A percentile compares a stretch with the other conserved stretches of the same genome.
Conservation (phyloP, 352 stramenopile genomes). For the Pythium dissotocum region DNA sequence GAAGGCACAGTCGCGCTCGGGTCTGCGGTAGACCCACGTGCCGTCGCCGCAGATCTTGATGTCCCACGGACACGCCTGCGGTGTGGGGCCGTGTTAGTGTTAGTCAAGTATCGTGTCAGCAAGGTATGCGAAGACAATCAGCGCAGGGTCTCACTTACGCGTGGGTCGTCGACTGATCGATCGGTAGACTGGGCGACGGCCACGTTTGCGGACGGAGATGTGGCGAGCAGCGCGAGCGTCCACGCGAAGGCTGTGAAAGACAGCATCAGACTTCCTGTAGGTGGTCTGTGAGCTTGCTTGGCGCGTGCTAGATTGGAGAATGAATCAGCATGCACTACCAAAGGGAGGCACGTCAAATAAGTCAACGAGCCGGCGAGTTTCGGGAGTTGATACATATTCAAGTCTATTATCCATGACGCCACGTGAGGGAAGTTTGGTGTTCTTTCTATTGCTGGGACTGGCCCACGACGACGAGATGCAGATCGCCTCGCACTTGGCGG, state of each 20-base stretch:
- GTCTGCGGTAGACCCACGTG: conserved; percentile 62
- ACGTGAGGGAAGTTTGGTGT: not conserved
- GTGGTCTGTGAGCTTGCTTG: not conserved
- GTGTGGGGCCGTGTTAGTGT: not conserved
- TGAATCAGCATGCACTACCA: not conserved
- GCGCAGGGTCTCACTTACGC: conserved; percentile 28
- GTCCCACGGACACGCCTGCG: conserved; percentile 60
- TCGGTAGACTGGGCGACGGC: no score
- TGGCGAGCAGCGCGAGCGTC: not conserved
- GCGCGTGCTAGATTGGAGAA: not conserved
- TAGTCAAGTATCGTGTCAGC: no score
- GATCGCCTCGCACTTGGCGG: conserved; percentile 57
- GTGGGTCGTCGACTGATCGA: conserved; percentile 31
- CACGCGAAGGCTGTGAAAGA: not conserved
- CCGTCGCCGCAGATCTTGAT: conserved; percentile 62
- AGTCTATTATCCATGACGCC: conserved; percentile 10
- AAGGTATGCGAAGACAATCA: no score
- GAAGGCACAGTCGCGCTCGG: conserved; percentile 48
- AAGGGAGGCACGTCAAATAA: not conserved
- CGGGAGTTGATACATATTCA: conserved; percentile 6
- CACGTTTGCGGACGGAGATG: no score
- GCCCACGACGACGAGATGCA: conserved; percentile 56
- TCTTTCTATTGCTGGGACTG: conserved; percentile 21
- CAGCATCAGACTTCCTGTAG: not conserved
- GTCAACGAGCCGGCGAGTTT: not conserved